Evolutionary conservation across 441 rosid genomes (phyloP).

Genomic region (Syzygium syzygioides): DNA sequence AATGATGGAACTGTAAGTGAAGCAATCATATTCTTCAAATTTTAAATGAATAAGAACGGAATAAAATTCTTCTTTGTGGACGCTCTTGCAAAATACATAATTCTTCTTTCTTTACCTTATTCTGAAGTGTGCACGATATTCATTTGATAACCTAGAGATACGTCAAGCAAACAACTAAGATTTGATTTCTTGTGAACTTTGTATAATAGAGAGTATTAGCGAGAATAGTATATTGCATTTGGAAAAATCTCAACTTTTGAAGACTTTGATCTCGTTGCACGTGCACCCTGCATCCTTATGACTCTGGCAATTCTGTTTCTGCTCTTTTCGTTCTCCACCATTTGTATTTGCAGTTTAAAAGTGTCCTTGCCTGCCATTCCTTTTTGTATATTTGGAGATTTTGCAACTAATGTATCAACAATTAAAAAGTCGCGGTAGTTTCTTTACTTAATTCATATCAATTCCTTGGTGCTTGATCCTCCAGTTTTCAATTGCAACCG

Average conservation of each 20-base stretch:
- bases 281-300: not conserved
- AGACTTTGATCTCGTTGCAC: not conserved
- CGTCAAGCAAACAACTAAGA: not conserved
- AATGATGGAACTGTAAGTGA: slow-evolving; percentile 75
- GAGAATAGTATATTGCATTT: not conserved
- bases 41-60: not conserved
- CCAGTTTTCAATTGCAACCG: not conserved
- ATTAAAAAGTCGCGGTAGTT: not conserved
- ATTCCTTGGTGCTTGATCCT: not conserved
- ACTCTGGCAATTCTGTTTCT: not conserved
- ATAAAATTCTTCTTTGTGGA: not conserved
- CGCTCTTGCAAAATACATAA: not conserved
- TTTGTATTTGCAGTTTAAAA: not conserved
- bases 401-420: not conserved
- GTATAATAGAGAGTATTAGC: not conserved
- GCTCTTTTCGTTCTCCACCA: not conserved
- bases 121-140: not conserved
- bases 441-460: not conserved
- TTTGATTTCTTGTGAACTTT: not conserved
- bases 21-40: not conserved
- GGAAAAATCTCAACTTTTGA: not conserved
- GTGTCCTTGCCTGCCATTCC: not conserved
- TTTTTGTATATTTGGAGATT: not conserved
- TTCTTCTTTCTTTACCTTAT: not conserved
- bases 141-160: not conserved